Evolutionary conservation across 2,329 filamentous ascomycete genomes (phyloP).

Genomic region (Talaromyces albobiverticillius): DNA sequence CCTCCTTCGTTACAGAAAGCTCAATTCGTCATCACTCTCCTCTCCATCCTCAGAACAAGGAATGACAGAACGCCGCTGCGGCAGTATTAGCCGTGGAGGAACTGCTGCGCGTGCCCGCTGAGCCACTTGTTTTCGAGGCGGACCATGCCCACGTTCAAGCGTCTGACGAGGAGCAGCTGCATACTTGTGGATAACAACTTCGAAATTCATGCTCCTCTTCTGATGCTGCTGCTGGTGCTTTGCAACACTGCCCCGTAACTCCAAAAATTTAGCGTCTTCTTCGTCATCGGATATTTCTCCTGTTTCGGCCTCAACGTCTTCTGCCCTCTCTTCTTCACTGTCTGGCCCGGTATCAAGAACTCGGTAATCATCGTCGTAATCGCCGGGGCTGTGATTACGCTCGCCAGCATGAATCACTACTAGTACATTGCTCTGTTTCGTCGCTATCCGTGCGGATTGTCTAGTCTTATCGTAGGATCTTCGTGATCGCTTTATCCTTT

Average conservation of each 20-base stretch:
- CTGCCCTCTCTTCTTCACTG: not conserved
- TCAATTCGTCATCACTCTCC: conserved; percentile 38
- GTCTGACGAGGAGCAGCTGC: not conserved
- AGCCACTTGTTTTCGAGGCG: conserved; percentile 8
- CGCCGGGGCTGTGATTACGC: too few relatives aligned
- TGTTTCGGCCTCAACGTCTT: not conserved
- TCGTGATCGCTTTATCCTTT: not conserved
- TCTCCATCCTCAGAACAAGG: conserved; percentile 26
- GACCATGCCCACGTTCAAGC: conserved; percentile 8
- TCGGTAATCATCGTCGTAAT: not conserved
- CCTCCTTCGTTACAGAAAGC: conserved; percentile 24
- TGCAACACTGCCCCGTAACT: conserved; percentile 8
- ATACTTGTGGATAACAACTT: conserved; percentile 13
- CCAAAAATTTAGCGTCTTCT: not conserved
- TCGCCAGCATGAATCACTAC: not conserved
- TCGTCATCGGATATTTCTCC: conserved; percentile 12
- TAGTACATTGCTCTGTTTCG: not conserved
- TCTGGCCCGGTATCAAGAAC: not conserved
- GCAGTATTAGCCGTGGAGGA: not conserved
- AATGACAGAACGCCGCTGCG: conserved; percentile 19
- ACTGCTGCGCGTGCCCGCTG: conserved; percentile 1
- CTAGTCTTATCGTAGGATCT: not conserved
- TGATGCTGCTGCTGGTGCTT: not conserved
- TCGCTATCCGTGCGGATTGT: conserved; percentile 7
- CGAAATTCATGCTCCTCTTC: conserved; percentile 4